phyloP scores from a whole-genome alignment of 805 yeast genomes.

The Ascoidea asiatica region DNA sequence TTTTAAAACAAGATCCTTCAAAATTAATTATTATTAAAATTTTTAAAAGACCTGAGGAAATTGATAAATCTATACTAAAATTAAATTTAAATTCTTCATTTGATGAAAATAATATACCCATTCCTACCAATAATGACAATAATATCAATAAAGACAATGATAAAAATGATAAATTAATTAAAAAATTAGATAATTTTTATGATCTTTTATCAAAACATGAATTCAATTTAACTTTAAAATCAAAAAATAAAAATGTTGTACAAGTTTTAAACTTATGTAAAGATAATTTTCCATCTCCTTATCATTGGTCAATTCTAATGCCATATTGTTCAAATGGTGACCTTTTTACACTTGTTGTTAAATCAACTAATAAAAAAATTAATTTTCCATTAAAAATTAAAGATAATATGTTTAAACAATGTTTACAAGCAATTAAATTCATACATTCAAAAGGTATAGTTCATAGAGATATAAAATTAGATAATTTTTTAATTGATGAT shows the following conservation, averaged over 20 bases:
- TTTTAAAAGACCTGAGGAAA: not conserved
- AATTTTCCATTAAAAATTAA: conserved; percentile 1
- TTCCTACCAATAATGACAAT: no score
- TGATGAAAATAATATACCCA: no score
- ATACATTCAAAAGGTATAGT: conserved; percentile 58
- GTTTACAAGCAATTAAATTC: conserved; percentile 42
- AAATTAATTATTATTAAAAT: no score
- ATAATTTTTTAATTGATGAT: conserved; percentile 74
- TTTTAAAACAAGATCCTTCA: not conserved
- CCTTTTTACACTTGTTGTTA: not conserved
- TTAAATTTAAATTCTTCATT: not conserved
- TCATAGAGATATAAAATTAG: conserved; percentile 87
- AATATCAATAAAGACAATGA: no score
- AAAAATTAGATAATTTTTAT: not conserved
- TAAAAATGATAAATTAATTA: no score
- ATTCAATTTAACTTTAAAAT: conserved; percentile 8
- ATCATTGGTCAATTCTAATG: not conserved
- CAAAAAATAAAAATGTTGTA: conserved; percentile 7
- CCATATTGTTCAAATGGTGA: not conserved
- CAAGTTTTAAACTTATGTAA: conserved; percentile 9
- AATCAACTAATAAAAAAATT: not conserved
- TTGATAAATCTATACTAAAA: not conserved
- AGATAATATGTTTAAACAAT: conserved; percentile 10
- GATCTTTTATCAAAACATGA: conserved; percentile 7
- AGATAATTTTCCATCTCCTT: not conserved